Conservation (phyloP, 345 rosid genomes). For the Populus nigra region DNA sequence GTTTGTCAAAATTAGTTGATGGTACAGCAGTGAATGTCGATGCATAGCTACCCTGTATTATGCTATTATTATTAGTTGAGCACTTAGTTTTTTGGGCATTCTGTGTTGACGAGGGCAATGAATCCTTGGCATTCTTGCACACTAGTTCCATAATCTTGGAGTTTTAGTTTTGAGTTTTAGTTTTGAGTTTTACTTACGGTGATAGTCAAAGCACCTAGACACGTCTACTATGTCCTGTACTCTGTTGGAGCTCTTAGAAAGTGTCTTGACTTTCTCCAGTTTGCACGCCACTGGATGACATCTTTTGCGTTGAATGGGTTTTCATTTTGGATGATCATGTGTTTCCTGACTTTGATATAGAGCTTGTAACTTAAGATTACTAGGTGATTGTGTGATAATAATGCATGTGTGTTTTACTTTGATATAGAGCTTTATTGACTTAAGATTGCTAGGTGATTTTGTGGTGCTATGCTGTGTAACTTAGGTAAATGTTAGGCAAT, state of each 20-base stretch:
- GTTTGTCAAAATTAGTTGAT: not conserved
- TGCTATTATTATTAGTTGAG: not conserved
- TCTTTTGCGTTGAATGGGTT: not conserved
- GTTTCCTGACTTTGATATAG: no score
- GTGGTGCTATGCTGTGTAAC: no score
- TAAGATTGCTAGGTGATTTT: no score
- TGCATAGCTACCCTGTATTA: not conserved
- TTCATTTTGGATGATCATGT: not conserved
- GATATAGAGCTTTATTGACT: no score
- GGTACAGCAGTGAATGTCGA: not conserved
- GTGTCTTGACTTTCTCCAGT: not conserved
- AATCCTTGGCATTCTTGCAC: not conserved
- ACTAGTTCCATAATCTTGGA: not conserved
- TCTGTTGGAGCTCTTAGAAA: not conserved
- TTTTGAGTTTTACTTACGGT: not conserved
- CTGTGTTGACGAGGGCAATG: not conserved
- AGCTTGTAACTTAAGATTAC: not conserved
- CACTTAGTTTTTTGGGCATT: not conserved
- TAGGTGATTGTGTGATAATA: not conserved
- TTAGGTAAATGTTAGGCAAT: no score
- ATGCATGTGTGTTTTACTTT: no score
- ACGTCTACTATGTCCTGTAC: not conserved
- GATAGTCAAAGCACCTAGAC: not conserved
- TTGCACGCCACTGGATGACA: not conserved
- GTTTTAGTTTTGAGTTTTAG: not conserved